Percentiles rank a stretch among this genome's conserved stretches.
These are phyloP conservation scores for Aschersonia sp. DNA, from an alignment of 2,329 filamentous ascomycete genomes.

Conservation along the genomic window DNA sequence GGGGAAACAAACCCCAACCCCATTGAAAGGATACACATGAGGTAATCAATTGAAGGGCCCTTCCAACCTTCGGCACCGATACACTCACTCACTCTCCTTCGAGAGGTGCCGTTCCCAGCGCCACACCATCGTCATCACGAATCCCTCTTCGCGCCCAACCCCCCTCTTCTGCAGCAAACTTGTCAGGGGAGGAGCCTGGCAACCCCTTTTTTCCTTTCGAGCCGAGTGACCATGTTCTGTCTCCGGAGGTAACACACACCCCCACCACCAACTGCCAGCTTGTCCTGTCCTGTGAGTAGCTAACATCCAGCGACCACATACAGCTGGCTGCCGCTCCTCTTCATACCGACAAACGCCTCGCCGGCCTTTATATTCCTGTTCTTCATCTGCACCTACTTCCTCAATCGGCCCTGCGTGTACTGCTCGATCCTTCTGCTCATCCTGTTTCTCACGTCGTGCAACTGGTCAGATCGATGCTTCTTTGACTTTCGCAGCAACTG, in stretches of 20 bases:
- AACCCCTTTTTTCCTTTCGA: background rate
- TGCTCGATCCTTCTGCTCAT: constrained; percentile 92
- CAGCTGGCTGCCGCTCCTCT: constrained; percentile 77
- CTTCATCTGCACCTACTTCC: constrained; percentile 86
- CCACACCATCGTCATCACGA: background rate
- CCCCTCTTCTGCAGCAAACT: background rate
- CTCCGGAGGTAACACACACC: constrained; percentile 37
- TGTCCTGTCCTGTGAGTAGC: too few species aligned
- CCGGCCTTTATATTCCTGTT: constrained; percentile 78
- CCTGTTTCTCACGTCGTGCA: constrained; percentile 81
- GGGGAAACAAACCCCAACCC: too few species aligned
- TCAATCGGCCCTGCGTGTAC: constrained; percentile 94
- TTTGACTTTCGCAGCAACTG: constrained; percentile 87
- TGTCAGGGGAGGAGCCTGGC: background rate
- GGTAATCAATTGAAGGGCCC: background rate
- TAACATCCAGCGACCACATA: too few species aligned
- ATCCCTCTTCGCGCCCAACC: background rate
- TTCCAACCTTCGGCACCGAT: background rate
- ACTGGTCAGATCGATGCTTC: constrained; percentile 82
- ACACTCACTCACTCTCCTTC: background rate
- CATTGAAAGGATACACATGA: background rate
- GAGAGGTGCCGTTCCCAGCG: background rate
- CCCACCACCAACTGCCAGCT: background rate
- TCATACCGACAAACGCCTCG: constrained; percentile 75
- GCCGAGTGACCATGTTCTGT: constrained; percentile 37